Conservation (phyloP, 768 basidiomycete genomes). For the Clitopilus passeckerianus region DNA sequence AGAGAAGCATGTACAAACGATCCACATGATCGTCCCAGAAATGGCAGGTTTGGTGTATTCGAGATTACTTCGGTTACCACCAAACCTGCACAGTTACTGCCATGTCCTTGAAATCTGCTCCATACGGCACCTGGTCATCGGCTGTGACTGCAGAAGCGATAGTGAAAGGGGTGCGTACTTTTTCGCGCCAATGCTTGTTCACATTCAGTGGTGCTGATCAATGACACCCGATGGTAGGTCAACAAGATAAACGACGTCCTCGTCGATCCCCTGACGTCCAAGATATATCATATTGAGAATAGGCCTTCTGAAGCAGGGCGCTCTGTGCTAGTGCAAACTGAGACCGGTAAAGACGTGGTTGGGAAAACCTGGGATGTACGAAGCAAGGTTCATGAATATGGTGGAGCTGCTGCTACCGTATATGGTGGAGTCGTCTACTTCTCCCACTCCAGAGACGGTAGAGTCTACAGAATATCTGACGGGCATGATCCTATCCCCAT, state of each 20-base stretch:
- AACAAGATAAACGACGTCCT: slow-evolving; percentile 34
- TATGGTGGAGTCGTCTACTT: slow-evolving; percentile 45
- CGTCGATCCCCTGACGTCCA: slow-evolving; percentile 43
- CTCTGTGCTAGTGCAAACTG: slow-evolving; percentile 50
- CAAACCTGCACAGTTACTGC: not conserved
- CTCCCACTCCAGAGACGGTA: slow-evolving; percentile 42
- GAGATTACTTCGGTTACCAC: too few relatives aligned
- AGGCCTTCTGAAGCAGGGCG: slow-evolving; percentile 51
- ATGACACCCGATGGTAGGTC: slow-evolving; percentile 20
- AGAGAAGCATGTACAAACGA: too few relatives aligned
- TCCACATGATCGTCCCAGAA: too few relatives aligned
- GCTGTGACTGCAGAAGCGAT: slow-evolving; percentile 50
- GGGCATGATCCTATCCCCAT: slow-evolving; percentile 37
- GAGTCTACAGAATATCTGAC: slow-evolving; percentile 37
- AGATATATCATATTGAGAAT: slow-evolving; percentile 53
- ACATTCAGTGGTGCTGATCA: slow-evolving; percentile 3
- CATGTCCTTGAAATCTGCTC: slow-evolving; percentile 25
- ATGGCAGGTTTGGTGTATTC: too few relatives aligned
- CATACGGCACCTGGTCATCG: slow-evolving; percentile 62
- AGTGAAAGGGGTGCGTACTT: slow-evolving; percentile 29
- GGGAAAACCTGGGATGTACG: slow-evolving; percentile 53
- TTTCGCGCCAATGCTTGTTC: not conserved
- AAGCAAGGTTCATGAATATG: slow-evolving; percentile 61
- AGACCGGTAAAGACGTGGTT: slow-evolving; percentile 44
- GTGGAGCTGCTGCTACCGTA: slow-evolving; percentile 51